Base-by-base conservation (phyloP, 1,284 basidiomycete genomes). In the Fistulinella staudtii region DNA sequence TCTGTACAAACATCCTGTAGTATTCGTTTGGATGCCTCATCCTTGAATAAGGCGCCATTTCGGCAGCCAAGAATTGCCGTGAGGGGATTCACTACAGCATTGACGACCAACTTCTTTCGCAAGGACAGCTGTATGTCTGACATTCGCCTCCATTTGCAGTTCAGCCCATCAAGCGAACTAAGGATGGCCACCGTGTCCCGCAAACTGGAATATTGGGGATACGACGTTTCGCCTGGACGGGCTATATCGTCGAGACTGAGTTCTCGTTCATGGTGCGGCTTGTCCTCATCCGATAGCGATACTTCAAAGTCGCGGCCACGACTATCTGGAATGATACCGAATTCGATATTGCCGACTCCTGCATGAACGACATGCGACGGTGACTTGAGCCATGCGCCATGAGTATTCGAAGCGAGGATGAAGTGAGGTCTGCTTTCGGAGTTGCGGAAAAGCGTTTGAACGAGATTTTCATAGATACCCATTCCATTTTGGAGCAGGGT, bases 401-500 rank as follows among this genome's bases (percentile, higher is more conserved):
- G 33, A 20, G 33, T 34, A 22, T 34, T 31, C 7, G 30, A 31
- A 15, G 30, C 30, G 13, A 96, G 71, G 41, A 98, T 77, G 63
- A 98, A 91, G 59, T 91, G 82, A 6, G 95, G 95, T 27, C 93
- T 80, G 18, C 71, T 29, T 29, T 29, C 28, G 11, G 82, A 77
- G 57, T 93, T 83, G 30, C 76, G 82, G 69, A 94, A 99, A 36
- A 92, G 57, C 14, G 74, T 63, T 13, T 71, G 64, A 34, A 90
- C 64, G 41, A 97, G 73, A 50, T 80, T 69, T 56, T 98, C 93
- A 64, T 93, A 88, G 13, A 95, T 73, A 14, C 93, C 94, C 83
- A 96, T 73, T 63, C 85, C 94, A 63, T 97, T 97, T 61, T 96
- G 90, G 39, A 96, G 67, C 6, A 99, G 77, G 7, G 95, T 88